phyloP scores from a whole-genome alignment of 495 filamentous ascomycete species.

The Penicillium atrosanguineum region DNA sequence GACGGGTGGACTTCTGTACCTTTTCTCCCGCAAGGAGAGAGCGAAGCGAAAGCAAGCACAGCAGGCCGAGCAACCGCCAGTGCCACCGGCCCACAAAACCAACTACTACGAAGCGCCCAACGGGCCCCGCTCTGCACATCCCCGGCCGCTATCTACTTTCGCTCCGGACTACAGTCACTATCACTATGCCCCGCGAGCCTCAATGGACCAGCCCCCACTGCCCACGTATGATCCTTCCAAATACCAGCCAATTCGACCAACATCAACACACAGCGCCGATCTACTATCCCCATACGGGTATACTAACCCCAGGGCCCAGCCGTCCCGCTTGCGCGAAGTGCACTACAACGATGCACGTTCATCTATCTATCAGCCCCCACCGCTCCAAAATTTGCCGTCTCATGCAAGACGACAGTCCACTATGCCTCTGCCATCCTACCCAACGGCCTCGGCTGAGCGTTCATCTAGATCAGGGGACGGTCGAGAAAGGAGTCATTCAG shows the following conservation, averaged over 20 bases:
- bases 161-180: conserved; percentile 25
- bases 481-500: conserved; percentile 23
- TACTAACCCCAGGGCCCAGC: conserved; percentile 7
- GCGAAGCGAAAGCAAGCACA: conserved; percentile 22
- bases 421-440: conserved; percentile 8
- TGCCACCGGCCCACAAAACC: conserved; percentile 19
- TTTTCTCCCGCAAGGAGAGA: conserved; percentile 30
- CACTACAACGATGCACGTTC: conserved; percentile 21
- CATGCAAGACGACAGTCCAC: conserved; percentile 10
- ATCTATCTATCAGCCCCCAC: conserved; percentile 15
- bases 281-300: conserved; percentile 6
- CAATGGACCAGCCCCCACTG: conserved; percentile 22
- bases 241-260: conserved; percentile 26
- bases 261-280: conserved; percentile 11
- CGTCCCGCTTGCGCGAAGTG: conserved; percentile 24
- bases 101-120: conserved; percentile 10
- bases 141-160: conserved; percentile 30
- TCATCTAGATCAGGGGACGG: conserved; percentile 10
- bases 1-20: conserved; percentile 18
- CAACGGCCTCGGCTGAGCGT: conserved; percentile 1
- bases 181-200: conserved; percentile 15
- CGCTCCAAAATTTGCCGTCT: background rate
- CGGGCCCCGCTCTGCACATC: conserved; percentile 20
- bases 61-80: conserved; percentile 7
- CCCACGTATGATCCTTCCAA: conserved; percentile 35